Evolutionary conservation across 805 yeast species (phyloP).

Genomic region (Myxozyma monticola): DNA sequence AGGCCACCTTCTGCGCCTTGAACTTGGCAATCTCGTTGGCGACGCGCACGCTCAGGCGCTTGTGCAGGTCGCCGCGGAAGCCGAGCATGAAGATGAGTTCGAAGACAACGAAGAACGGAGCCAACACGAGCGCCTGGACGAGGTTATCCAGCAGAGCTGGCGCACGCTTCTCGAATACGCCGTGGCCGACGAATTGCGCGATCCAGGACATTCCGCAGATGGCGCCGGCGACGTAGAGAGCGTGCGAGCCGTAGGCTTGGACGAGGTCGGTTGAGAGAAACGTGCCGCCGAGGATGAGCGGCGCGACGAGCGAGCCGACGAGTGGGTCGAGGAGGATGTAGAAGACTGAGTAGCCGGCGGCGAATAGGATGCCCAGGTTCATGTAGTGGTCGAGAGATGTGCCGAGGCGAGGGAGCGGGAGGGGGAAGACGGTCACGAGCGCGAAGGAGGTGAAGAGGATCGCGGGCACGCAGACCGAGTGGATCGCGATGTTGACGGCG

Average conservation of each 20-base stretch:
- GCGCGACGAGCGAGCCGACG: conserved; percentile 48
- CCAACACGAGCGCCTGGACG: conserved; percentile 81
- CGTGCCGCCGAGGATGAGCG: conserved; percentile 40
- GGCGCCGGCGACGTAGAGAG: conserved; percentile 38
- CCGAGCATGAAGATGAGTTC: conserved; percentile 76
- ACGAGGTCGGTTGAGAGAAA: conserved; percentile 35
- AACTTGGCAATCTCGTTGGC: conserved; percentile 36
- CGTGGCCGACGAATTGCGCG: conserved; percentile 87
- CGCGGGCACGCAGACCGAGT: conserved; percentile 74
- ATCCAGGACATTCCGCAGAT: conserved; percentile 67
- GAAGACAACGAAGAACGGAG: conserved; percentile 84
- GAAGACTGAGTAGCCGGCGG: conserved; percentile 54
- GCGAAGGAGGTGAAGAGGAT: conserved; percentile 60
- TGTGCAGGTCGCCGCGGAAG: conserved; percentile 51
- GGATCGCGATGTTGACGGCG: conserved; percentile 68
- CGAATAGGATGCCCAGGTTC: conserved; percentile 51
- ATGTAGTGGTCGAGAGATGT: conserved; percentile 25
- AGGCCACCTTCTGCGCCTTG: conserved; percentile 33
- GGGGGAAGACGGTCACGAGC: conserved; percentile 35
- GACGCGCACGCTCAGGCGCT: conserved; percentile 49
- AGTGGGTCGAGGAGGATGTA: conserved; percentile 58
- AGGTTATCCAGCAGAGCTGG: conserved; percentile 87
- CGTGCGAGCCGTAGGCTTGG: conserved; percentile 36
- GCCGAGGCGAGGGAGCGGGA: conserved; percentile 2
- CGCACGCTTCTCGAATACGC: conserved; percentile 70